These are phyloP conservation scores for Elongisporangium anandrum DNA, from an alignment of 352 stramenopile species.

Conservation along the genomic window DNA sequence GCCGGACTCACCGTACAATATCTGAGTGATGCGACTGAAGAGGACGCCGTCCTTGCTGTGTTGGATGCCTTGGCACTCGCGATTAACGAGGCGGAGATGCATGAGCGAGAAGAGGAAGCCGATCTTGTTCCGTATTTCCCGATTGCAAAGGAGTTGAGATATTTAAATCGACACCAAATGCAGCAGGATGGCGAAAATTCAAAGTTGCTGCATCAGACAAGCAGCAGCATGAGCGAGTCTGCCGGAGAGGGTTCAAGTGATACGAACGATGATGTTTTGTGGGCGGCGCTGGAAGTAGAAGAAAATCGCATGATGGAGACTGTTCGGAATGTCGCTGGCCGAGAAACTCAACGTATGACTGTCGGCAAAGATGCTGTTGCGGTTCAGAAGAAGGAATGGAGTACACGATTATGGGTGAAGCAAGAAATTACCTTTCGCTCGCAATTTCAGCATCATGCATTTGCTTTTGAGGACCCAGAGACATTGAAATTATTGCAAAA, in stretches of 20 bases:
- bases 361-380: slow-evolving; percentile 12
- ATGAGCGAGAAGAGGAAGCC: slow-evolving; percentile 63
- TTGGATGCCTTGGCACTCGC: slow-evolving; percentile 49
- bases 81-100: slow-evolving; percentile 71
- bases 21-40: slow-evolving; percentile 51
- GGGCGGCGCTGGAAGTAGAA: slow-evolving; percentile 77
- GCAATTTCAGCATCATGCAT: slow-evolving; percentile 43
- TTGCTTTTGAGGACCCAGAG: slow-evolving; percentile 21
- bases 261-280: slow-evolving; percentile 49
- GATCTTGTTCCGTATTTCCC: slow-evolving; percentile 72
- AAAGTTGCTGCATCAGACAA: not conserved
- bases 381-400: slow-evolving; percentile 41
- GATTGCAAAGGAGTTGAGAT: slow-evolving; percentile 45
- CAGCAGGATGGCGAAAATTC: not conserved
- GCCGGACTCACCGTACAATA: slow-evolving; percentile 48
- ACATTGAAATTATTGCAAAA: slow-evolving; percentile 25
- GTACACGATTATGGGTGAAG: slow-evolving; percentile 46
- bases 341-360: slow-evolving; percentile 30
- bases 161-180: slow-evolving; percentile 3
- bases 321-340: slow-evolving; percentile 35
- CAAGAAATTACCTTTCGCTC: slow-evolving; percentile 70
- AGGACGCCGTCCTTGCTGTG: slow-evolving; percentile 45
- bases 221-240: not conserved
- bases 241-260: slow-evolving; percentile 17
- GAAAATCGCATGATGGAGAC: slow-evolving; percentile 72